Evolutionary conservation across 2,329 filamentous ascomycete genomes (phyloP).

Genomic region (Monilinia fructicola): DNA sequence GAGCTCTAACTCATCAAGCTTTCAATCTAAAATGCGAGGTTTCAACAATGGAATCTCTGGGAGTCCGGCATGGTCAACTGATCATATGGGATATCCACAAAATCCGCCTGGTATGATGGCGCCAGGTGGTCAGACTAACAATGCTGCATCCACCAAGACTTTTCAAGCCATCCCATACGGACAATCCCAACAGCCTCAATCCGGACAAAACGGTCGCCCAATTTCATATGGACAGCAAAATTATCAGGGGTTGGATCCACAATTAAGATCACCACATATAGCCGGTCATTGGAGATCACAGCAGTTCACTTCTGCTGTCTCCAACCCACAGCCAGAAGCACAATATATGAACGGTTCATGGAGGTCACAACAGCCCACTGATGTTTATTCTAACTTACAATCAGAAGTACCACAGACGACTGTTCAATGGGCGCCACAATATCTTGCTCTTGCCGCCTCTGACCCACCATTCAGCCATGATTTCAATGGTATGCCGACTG

Average conservation of each 20-base stretch:
- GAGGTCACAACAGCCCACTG: background rate
- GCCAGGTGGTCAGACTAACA: background rate
- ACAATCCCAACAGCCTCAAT: background rate
- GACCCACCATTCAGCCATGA: too few species aligned
- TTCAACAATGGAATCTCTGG: background rate
- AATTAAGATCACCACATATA: too few species aligned
- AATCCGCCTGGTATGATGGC: background rate
- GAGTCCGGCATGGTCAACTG: too few species aligned
- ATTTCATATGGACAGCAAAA: too few species aligned
- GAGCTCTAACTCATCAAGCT: background rate
- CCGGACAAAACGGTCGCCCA: too few species aligned
- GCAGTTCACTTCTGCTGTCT: too few species aligned
- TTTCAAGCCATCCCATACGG: background rate
- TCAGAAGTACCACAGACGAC: background rate
- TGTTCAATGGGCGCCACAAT: background rate
- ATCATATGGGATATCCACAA: background rate
- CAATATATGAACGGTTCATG: too few species aligned
- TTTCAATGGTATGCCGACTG: background rate
- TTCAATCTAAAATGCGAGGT: background rate
- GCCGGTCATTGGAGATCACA: background rate
- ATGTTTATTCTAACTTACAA: background rate
- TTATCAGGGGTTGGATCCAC: background rate
- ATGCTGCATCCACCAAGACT: background rate
- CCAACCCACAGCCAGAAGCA: background rate
- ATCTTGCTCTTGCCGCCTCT: background rate